These are phyloP conservation scores for Phytophthora macrochlamydospora DNA, from an alignment of 352 stramenopile genomes.

Conservation along the genomic window DNA sequence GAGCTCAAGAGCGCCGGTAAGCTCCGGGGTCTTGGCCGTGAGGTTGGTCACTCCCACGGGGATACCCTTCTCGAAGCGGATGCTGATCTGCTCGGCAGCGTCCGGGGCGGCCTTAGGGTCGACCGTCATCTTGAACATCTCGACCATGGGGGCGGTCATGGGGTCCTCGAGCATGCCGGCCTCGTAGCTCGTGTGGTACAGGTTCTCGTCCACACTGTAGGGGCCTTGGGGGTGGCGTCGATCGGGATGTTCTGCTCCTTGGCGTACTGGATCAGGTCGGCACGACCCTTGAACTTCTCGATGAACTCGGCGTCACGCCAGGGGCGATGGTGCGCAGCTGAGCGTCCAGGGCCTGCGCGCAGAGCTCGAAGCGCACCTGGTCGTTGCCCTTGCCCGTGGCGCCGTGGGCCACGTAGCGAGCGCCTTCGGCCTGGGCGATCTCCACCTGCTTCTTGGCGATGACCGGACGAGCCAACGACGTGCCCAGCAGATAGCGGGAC, in stretches of 20 bases:
- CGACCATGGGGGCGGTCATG: conserved; percentile 91
- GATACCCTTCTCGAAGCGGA: conserved; percentile 96
- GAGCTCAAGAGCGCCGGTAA: conserved; percentile 94
- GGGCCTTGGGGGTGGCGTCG: conserved; percentile 96
- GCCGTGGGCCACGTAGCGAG: conserved; percentile 95
- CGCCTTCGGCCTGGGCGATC: conserved; percentile 91
- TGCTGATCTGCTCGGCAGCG: conserved; percentile 87
- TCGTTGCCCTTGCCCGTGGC: conserved; percentile 99
- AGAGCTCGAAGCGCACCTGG: conserved; percentile 99
- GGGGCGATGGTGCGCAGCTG: conserved; percentile 96
- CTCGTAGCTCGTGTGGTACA: conserved; percentile 99
- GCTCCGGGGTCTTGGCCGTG: conserved; percentile 72
- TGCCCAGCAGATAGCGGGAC: conserved; percentile 96
- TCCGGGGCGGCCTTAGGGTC: conserved; percentile 95
- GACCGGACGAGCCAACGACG: conserved; percentile 96
- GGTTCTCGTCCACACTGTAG: conserved; percentile 99
- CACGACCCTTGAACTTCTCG: conserved; percentile 97
- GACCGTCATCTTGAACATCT: conserved; percentile 99
- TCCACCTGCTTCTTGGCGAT: conserved; percentile 98
- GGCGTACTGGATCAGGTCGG: conserved; percentile 97
- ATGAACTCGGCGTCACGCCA: conserved; percentile 99
- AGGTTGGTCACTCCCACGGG: conserved; percentile 94
- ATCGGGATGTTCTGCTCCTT: conserved; percentile 97
- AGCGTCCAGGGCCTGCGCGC: conserved; percentile 95
- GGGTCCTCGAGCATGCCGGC: conserved; percentile 96